Evolutionary conservation across 164 flowering plant species (phyloP), one percentile per base, ranked within the genome.

Genomic region (Vitis riparia): DNA sequence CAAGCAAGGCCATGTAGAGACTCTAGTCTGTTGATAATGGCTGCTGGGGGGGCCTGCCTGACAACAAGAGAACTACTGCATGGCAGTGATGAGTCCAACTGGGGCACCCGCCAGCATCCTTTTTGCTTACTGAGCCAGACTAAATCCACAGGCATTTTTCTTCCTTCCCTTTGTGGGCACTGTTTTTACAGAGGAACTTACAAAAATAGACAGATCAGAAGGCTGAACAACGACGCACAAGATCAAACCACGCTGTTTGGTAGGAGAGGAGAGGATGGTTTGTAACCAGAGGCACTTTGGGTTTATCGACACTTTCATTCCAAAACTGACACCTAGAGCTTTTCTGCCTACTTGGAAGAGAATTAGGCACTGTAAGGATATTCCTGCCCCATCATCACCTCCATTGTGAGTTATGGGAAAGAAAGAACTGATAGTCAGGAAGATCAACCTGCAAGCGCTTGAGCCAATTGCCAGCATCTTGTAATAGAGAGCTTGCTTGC

Each of bases 391-490:
- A 9, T 37, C 67, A 59, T 78, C 73, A 85, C 74, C 86, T 79
- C 79, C 78, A 59, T 5, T 51, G 73, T 44, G 84, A 74, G 71
- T 58, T 79, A 55, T 81, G 92, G 2, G 83, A 68, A 59, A 70
- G 78, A 76, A 90, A 89, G 78, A 87, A 89, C 55, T 71, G 73
- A 79, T 68, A 89, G 74, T 91, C 96, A 8, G 89, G 88, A 67
- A 82, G 93, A 69, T 66, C 62, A 62, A 86, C 96, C 66, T 83
- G 80, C 70, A 86, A 64, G 51, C 14, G 65, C 67, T 73, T 67
- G 29, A 89, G 88, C 91, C 91, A 89, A 66, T 73, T 73, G 27
- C 80, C 88, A 17, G 96, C 93, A 67, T 80, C 87, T 71, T 84
- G 82, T 71, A 81, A 49, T 8, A 91, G 71, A 61, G 78, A 76